A percentile compares a stretch with the other conserved stretches of the same genome.
phyloP scores from a whole-genome alignment of 345 rosid genomes.

The Corymbia maculata region DNA sequence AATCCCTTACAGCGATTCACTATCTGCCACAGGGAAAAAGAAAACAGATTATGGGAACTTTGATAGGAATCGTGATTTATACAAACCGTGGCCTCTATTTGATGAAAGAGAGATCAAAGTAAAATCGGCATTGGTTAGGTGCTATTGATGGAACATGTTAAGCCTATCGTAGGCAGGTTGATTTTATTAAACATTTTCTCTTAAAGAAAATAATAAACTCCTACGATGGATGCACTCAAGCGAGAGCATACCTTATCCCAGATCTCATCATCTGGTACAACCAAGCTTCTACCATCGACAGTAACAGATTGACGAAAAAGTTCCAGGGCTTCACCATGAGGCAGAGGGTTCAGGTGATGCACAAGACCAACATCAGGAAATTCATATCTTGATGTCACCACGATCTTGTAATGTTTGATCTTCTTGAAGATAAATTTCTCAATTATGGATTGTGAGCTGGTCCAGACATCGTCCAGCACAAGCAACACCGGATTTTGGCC shows the following conservation, averaged over 20 bases:
- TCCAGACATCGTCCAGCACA: conserved; percentile 22
- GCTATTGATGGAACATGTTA: too few species aligned
- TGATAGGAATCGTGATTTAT: rapidly evolving
- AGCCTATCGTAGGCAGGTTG: too few species aligned
- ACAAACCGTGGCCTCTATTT: neutral
- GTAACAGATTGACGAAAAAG: conserved; percentile 11
- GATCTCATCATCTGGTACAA: neutral
- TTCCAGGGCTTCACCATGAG: conserved; percentile 16
- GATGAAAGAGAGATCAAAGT: neutral
- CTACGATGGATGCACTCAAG: neutral
- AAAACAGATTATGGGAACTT: neutral
- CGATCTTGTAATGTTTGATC: conserved; percentile 24
- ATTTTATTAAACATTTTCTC: too few species aligned
- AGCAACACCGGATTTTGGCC: conserved; percentile 10
- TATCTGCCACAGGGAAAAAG: neutral
- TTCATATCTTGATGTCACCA: conserved; percentile 53
- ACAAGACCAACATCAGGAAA: conserved; percentile 20
- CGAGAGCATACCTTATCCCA: neutral
- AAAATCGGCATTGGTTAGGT: too few species aligned
- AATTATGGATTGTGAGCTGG: neutral
- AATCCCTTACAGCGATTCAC: neutral
- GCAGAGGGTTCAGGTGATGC: conserved; percentile 22
- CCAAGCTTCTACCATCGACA: neutral
- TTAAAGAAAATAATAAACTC: neutral
- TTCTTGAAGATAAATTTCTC: conserved; percentile 1